Evolutionary conservation across 2,329 filamentous ascomycete genomes (phyloP), one percentile per base, ranked within the genome.

Genomic region (Penicillium rolfsii): DNA sequence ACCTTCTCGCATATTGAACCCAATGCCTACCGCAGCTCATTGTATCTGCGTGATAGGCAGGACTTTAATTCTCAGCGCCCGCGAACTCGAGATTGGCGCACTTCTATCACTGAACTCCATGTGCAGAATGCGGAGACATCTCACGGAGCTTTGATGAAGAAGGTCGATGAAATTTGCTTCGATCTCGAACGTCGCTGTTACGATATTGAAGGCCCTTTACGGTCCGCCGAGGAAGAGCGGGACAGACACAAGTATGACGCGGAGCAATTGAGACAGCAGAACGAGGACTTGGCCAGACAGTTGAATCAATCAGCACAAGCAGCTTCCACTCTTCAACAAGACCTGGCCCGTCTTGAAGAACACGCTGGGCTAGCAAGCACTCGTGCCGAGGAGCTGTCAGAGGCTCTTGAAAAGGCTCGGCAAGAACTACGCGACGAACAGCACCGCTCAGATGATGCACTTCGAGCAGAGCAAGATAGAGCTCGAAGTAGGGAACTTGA

Each of bases 181-280:
- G 84, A 86, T 58, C 75, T 88, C 1, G 85, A 88, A 65, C 74
- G 73, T 9, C 80, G 85, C 7, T 88, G 85, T 67, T 78, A 82
- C 36, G 79, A 79, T 35, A 77, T 83, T 2, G 85, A 88, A 71
- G 77, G 77, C 52, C 85, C 85, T 5, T 74, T 87, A 12, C 77
- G 78, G 4, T 72, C 74, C 16, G 82, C 67, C 5, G 70, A 71
- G 49, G 66, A 71, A 57, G 69, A 78, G 58, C 70, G 79, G 3
- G 61, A 72, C 8, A 64, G 67, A 9, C 59, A 81, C 2, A 72
- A 72, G 22, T 60, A 72, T 0, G 72, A 81, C 43, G 71, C 77
- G 9, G 69, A 77, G 35, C 71, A 68, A 70, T 4, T 75, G 77
- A 63, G 73, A 61, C 50, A 60, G 55, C 57, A 76, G 4, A 77